Evolutionary conservation across 352 stramenopile species (phyloP).

Genomic region (Phytopythium mirpurense): DNA sequence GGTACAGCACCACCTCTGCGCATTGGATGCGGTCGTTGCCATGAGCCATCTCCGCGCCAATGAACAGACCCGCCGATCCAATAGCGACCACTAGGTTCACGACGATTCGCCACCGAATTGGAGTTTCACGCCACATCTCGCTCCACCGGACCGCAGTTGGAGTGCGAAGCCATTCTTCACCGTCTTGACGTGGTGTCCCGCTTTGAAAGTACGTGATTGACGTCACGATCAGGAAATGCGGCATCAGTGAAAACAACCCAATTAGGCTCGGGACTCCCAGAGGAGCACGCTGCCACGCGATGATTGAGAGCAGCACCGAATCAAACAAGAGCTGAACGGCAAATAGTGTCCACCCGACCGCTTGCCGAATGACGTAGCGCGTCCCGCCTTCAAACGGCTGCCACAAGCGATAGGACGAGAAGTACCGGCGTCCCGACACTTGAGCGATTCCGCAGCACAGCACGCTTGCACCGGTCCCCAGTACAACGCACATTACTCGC

Average conservation of each 20-base stretch:
- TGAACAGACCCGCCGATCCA: constrained; percentile 27
- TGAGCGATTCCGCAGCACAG: constrained; percentile 29
- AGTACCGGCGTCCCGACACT: constrained; percentile 21
- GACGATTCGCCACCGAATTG: constrained; percentile 21
- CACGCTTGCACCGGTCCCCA: constrained; percentile 23
- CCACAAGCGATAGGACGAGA: constrained; percentile 24
- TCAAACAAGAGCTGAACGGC: constrained; percentile 47
- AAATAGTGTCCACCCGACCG: constrained; percentile 48
- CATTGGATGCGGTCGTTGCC: constrained; percentile 16
- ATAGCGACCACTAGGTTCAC: constrained; percentile 26
- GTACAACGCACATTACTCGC: constrained; percentile 10
- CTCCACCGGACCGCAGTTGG: constrained; percentile 8
- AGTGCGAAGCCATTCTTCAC: not conserved
- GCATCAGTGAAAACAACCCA: constrained; percentile 26
- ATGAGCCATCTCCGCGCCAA: constrained; percentile 22
- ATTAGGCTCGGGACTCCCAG: constrained; percentile 25
- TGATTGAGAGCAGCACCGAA: constrained; percentile 27
- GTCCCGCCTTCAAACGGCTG: constrained; percentile 48
- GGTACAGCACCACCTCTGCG: constrained; percentile 38
- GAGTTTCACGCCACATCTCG: constrained; percentile 12
- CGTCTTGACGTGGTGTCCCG: not conserved
- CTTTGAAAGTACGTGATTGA: constrained; percentile 31
- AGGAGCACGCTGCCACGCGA: constrained; percentile 15
- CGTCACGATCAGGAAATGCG: constrained; percentile 27
- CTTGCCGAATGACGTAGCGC: constrained; percentile 41